Base-by-base conservation (phyloP, 2,329 filamentous ascomycete genomes). In the Lasiodiplodia sp. region DNA sequence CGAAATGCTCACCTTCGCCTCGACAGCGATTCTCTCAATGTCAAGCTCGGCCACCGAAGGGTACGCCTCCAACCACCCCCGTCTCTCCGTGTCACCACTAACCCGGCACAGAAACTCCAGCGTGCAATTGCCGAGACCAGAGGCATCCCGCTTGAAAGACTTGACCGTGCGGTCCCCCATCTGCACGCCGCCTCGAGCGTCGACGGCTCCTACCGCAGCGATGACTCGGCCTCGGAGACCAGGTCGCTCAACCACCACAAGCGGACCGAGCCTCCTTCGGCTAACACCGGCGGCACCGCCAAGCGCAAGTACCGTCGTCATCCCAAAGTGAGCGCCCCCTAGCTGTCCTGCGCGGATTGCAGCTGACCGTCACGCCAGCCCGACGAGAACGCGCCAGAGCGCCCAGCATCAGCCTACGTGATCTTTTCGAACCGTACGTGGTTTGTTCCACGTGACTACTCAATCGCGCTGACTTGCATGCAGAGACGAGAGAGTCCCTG, bases 341-440 rank as follows among this genome's bases (percentile, higher is more conserved):
- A 23, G n/a, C 7, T 11, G 11, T 47, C 44, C 11, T n/a, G 18
- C 11, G 44, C 44, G 7, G 4, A 8, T 21, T 21, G 16, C 18
- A 55, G 23, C 31, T 49, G 21, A 28, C 14, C 38, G n/a, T 14
- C 44, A 56, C 64, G 69, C 34, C 75, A 93, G 88, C 85, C 91
- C 3, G 92, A 96, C 73, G 90, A 93, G 69, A 89, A 92, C 80
- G 92, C 92, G 0, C 92, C 92, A 1, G 92, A 94, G 75, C 85
- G 92, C 28, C 91, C 92, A 1, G 91, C 92, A 0, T 95, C 92
- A 4, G 92, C 92, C 62, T 95, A 95, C 80, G 92, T 95, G 14
- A 86, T 95, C 18, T 96, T 96, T 75, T 94, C 92, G 0, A 95
- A 95, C 74, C 92, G 91, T 92, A 79, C 82, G 90, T 84, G 38